Evolutionary conservation across 208 protist genomes (phyloP).

Genomic region (Strigomonas culicis): DNA sequence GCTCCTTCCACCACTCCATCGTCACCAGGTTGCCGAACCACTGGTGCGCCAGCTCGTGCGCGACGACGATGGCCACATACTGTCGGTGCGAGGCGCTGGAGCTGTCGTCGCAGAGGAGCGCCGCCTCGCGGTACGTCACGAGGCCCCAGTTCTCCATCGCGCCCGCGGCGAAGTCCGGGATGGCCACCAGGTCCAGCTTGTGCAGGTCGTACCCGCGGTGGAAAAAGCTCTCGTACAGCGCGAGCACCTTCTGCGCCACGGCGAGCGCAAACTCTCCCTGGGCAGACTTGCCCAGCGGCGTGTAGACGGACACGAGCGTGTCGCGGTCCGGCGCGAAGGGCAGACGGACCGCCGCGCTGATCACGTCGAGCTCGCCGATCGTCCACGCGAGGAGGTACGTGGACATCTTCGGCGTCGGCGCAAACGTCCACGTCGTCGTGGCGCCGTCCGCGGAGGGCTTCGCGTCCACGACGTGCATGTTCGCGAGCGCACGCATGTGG

Average conservation of each 20-base stretch:
- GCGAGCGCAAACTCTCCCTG: constrained; percentile 76
- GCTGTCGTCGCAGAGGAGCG: constrained; percentile 54
- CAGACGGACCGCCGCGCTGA: constrained; percentile 17
- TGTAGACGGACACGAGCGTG: constrained; percentile 46
- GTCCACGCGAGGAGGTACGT: constrained; percentile 96
- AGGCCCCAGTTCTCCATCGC: constrained; percentile 99
- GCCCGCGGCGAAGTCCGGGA: constrained; percentile 93
- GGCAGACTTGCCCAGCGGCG: constrained; percentile 34
- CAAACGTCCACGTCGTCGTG: constrained; percentile 56
- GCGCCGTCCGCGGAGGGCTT: constrained; percentile 7
- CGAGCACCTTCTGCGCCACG: constrained; percentile 58
- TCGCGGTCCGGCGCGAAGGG: constrained; percentile 15
- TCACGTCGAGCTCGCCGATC: constrained; percentile 84
- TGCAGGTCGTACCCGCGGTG: constrained; percentile 85
- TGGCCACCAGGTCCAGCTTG: constrained; percentile 95
- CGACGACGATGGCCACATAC: constrained; percentile 78
- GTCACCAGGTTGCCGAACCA: constrained; percentile 99
- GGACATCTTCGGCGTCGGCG: constrained; percentile 86
- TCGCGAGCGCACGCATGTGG: constrained; percentile 79
- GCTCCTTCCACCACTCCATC: constrained; percentile 97
- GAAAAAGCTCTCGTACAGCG: constrained; percentile 85
- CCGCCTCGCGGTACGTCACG: constrained; percentile 93
- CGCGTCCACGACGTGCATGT: constrained; percentile 36
- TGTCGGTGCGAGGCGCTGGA: constrained; percentile 41
- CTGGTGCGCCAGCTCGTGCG: constrained; percentile 96